Percentiles rank a stretch among this genome's conserved stretches.
These are phyloP conservation scores for Talaromyces nanjingensis DNA, from an alignment of 495 filamentous ascomycete species.

Conservation along the genomic window DNA sequence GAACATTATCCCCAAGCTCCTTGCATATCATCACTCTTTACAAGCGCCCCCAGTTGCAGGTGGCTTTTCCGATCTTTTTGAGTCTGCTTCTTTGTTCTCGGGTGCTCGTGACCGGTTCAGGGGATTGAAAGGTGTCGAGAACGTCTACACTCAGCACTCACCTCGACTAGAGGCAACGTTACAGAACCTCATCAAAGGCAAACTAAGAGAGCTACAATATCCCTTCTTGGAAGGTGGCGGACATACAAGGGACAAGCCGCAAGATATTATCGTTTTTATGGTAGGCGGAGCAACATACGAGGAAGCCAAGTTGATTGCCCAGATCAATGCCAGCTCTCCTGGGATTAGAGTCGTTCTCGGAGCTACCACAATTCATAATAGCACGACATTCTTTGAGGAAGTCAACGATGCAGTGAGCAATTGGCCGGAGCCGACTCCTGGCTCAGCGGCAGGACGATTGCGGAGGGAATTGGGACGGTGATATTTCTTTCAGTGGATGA, in stretches of 20 bases:
- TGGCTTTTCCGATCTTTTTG: slow-evolving; percentile 84
- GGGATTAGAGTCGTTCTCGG: slow-evolving; percentile 84
- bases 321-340: slow-evolving; percentile 84
- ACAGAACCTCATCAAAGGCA: slow-evolving; percentile 87
- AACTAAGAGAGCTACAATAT: slow-evolving; percentile 74
- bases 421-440: slow-evolving; percentile 70
- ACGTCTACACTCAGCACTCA: slow-evolving; percentile 97
- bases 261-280: slow-evolving; percentile 93
- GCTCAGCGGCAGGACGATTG: slow-evolving; percentile 65
- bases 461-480: slow-evolving; percentile 52
- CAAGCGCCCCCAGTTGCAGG: slow-evolving; percentile 62
- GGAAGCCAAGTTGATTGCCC: slow-evolving; percentile 88
- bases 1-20: slow-evolving; percentile 66
- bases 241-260: slow-evolving; percentile 83
- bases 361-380: slow-evolving; percentile 80
- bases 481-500: not conserved
- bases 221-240: slow-evolving; percentile 86
- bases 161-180: slow-evolving; percentile 80
- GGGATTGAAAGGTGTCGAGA: slow-evolving; percentile 93
- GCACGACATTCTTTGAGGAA: slow-evolving; percentile 78
- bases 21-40: slow-evolving; percentile 76
- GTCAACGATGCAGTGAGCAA: slow-evolving; percentile 68
- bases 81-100: slow-evolving; percentile 84
- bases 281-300: slow-evolving; percentile 91
- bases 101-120: slow-evolving; percentile 86